Evolutionary conservation across 2,329 filamentous ascomycete species (phyloP), one percentile per base, ranked within the genome.

Genomic region (Xylariaceae sp.): DNA sequence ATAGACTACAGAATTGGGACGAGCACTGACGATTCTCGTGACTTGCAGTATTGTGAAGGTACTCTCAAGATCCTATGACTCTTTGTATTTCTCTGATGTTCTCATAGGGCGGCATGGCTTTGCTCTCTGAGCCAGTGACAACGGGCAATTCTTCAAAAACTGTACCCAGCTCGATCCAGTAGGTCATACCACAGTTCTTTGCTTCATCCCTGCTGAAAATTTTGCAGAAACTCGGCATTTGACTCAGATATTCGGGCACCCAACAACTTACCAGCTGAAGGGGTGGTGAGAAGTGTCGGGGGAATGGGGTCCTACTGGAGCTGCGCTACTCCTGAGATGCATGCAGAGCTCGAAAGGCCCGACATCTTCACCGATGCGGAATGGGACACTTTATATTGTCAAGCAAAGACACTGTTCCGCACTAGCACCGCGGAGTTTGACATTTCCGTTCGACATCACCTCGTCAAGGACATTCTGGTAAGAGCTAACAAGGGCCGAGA

Each of bases 231-330:
- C 17, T 20, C 5, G 16, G n/a, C n/a, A n/a, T n/a, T 21, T 10
- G 52, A 54, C 23, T 47, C 45, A 10, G 23, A 37, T 4, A 49
- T 52, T 33, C 11, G 40, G 5, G n/a, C 32, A 6, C 23, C 32
- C 6, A 27, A 29, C 27, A 55, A 54, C n/a, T 43, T 56, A 17
- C 10, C 48, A 11, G 52, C 42, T 3, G 50, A 49, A 4, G 52
- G 55, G 10, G 59, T 54, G 10, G 52, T 54, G 11, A 52, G 55
- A 6, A 29, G 37, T 14, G 45, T 61, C 2, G 56, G 59, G 14
- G 59, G 58, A 7, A 62, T 60, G 59, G 36, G 37, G 4, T 42
- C 53, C 10, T 53, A 61, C 23, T 62, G 59, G 59, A 61, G 54
- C 17, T 57, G 55, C 32, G 48, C 44, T 34, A 59, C 36, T 3